Evolutionary conservation across 2,329 filamentous ascomycete genomes (phyloP).

Genomic region (Ophiostoma quercus): DNA sequence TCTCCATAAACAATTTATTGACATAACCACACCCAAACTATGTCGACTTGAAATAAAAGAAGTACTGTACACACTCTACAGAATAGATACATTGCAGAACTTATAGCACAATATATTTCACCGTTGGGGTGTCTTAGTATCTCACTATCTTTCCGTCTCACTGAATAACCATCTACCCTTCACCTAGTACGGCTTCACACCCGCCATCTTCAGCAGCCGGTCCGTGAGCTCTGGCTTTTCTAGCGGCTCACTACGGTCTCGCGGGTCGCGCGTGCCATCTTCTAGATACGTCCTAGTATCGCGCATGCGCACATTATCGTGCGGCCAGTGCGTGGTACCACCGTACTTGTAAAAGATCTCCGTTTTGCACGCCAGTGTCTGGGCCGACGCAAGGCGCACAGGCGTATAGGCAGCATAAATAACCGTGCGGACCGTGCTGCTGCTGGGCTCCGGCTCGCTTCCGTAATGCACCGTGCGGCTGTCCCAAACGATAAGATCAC

Average conservation of each 20-base stretch:
- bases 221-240: conserved; percentile 38
- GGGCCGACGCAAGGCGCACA: no score
- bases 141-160: no score
- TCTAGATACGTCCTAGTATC: conserved; percentile 13
- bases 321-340: conserved; percentile 33
- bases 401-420: no score
- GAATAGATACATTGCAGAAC: no score
- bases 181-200: conserved; percentile 32
- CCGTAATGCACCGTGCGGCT: conserved; percentile 37
- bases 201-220: conserved; percentile 35
- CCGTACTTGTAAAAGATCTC: conserved; percentile 33
- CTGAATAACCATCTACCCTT: no score
- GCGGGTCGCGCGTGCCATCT: no score
- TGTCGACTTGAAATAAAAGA: no score
- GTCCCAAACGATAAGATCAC: conserved; percentile 36
- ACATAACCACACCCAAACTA: no score
- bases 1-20: no score
- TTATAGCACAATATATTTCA: no score
- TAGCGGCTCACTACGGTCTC: conserved; percentile 31
- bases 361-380: conserved; percentile 21
- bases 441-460: conserved; percentile 31
- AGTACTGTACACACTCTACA: no score
- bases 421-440: conserved; percentile 13
- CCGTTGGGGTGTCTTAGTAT: no score
- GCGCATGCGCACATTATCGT: conserved; percentile 26